Evolutionary conservation across 495 filamentous ascomycete genomes (phyloP), one percentile per base, ranked within the genome.

Genomic region (Chaetomium cochliodes): DNA sequence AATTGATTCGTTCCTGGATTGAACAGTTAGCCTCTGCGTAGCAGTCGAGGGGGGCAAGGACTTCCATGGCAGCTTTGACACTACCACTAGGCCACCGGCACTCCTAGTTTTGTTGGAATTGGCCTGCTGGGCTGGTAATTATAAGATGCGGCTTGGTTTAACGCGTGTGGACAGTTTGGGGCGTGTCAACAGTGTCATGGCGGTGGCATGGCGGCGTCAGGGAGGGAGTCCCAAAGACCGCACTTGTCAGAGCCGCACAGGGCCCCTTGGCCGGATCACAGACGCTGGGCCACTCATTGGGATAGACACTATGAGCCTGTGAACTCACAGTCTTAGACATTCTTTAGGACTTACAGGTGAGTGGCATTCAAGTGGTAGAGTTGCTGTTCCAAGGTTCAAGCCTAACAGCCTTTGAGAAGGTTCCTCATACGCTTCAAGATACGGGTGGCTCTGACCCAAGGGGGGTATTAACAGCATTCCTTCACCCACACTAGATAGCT

Each of bases 11-110:
- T 54, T 53, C 1, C 28, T 54, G 51, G n/a, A 33, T 54, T 18
- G 51, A 54, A 54, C 51, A 9, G 51, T 54, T 26, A 54, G 51
- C 51, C 51, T 54, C 3, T 30, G 28, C 28, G 28, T 16, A 20
- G 26, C 33, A 30, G 4, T 13, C 5, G 15, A n/a, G n/a, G 26
- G 22, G 30, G 9, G 13, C 15, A 13, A 13, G 20, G 49, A n/a
- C 16, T 54, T 54, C 30, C n/a, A 3, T 33, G 16, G 7, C 18
- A n/a, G 13, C 8, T 16, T 16, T 33, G 16, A 18, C 26, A 33
- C 25, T n/a, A 15, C 25, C 51, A 33, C 26, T 54, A 33, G 26
- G 26, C 16, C 51, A 23, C 51, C 26, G 12, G 51, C 51, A n/a
- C 26, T 33, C 51, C 8, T 18, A 0, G 8, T 33, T 54, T 30